These are phyloP conservation scores for Penicillium palitans DNA, from an alignment of 2,329 filamentous ascomycete species.

Conservation along the genomic window DNA sequence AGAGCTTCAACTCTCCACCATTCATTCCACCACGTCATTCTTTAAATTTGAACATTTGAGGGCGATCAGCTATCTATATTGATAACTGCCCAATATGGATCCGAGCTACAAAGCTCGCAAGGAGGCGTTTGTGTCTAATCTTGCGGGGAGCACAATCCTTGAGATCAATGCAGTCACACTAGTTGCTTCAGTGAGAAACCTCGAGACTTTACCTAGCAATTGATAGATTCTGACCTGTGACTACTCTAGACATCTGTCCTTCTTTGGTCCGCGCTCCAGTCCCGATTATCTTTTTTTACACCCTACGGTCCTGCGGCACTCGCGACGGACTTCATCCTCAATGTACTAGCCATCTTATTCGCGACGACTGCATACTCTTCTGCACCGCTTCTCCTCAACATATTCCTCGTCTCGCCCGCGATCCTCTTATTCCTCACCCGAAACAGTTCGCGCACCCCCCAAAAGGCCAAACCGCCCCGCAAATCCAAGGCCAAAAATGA, in stretches of 20 bases:
- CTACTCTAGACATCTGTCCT: constrained; percentile 68
- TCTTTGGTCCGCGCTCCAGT: constrained; percentile 86
- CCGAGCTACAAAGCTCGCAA: constrained; percentile 83
- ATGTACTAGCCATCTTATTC: constrained; percentile 77
- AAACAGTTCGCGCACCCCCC: constrained; percentile 27
- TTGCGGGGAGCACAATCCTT: constrained; percentile 75
- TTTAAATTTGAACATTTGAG: not conserved
- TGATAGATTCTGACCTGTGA: not conserved
- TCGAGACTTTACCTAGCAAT: constrained; percentile 2
- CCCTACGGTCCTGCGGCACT: constrained; percentile 69
- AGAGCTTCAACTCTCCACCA: constrained; percentile 5
- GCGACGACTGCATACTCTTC: constrained; percentile 82
- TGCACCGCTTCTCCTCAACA: constrained; percentile 69
- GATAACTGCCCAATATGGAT: constrained; percentile 31
- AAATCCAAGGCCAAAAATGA: constrained; percentile 25
- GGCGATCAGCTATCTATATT: not conserved
- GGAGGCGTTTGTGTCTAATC: constrained; percentile 91
- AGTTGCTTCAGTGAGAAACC: constrained; percentile 71
- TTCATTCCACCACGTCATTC: constrained; percentile 6
- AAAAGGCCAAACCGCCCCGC: constrained; percentile 39
- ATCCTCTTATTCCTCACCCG: constrained; percentile 58
- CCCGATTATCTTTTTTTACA: constrained; percentile 78
- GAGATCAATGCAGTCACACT: constrained; percentile 87
- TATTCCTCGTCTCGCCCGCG: constrained; percentile 72
- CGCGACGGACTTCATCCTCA: constrained; percentile 81